Conservation (phyloP, 164 flowering plant genomes). For the Vitis riparia region DNA sequence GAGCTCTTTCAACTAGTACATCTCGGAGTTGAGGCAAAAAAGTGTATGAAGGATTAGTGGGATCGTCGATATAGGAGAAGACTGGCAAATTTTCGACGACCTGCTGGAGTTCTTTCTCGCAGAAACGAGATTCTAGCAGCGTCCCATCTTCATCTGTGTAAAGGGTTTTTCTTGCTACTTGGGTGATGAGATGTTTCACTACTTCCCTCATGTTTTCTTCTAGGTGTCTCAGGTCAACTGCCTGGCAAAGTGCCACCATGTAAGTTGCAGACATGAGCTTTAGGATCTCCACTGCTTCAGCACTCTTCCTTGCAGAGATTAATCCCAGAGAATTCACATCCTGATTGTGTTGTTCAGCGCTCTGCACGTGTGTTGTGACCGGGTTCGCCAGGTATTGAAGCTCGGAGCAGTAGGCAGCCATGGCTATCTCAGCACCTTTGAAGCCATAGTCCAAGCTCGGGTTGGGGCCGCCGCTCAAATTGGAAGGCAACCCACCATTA, state of each 20-base stretch:
- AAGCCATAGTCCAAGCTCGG: constrained; percentile 50
- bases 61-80: constrained; percentile 51
- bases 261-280: constrained; percentile 51
- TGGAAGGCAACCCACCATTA: constrained; percentile 49
- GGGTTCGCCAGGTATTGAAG: constrained; percentile 45
- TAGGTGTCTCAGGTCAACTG: constrained; percentile 47
- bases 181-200: constrained; percentile 35
- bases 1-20: constrained; percentile 39
- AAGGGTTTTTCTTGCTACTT: constrained; percentile 40
- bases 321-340: constrained; percentile 53
- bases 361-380: constrained; percentile 44
- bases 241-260: constrained; percentile 61
- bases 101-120: constrained; percentile 46
- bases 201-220: constrained; percentile 50
- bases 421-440: constrained; percentile 50
- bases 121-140: constrained; percentile 44
- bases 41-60: constrained; percentile 36
- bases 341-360: constrained; percentile 48
- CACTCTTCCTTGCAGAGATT: constrained; percentile 50
- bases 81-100: constrained; percentile 44
- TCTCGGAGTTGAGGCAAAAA: constrained; percentile 37
- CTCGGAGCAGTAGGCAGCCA: constrained; percentile 48
- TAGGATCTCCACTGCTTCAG: constrained; percentile 49
- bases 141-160: constrained; percentile 32
- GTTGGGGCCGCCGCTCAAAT: constrained; percentile 34